Conservation (phyloP, 352 stramenopile species). For the Globisporangium paddicum region DNA sequence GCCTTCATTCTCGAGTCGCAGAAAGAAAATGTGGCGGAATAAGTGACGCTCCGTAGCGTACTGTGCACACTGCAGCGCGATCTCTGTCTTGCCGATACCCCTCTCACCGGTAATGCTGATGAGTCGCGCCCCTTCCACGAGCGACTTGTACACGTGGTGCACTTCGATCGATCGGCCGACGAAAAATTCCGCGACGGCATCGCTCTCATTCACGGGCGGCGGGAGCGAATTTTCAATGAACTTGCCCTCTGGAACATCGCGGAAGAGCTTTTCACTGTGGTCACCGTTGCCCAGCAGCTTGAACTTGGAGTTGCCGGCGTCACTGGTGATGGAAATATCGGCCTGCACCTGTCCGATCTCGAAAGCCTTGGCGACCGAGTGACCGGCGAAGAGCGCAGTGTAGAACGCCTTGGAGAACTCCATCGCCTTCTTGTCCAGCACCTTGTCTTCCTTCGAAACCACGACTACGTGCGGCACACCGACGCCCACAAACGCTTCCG, state of each 20-base stretch:
- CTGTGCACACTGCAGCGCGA: slow-evolving; percentile 69
- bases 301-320: slow-evolving; percentile 55
- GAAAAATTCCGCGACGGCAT: slow-evolving; percentile 69
- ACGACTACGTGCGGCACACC: slow-evolving; percentile 90
- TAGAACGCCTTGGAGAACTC: slow-evolving; percentile 89
- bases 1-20: slow-evolving; percentile 36
- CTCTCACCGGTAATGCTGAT: slow-evolving; percentile 69
- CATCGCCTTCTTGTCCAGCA: slow-evolving; percentile 85
- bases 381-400: slow-evolving; percentile 74
- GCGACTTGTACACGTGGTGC: slow-evolving; percentile 68
- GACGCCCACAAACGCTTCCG: slow-evolving; percentile 84
- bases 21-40: slow-evolving; percentile 74
- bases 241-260: slow-evolving; percentile 35
- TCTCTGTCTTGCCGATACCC: slow-evolving; percentile 78
- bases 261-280: slow-evolving; percentile 75
- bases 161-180: slow-evolving; percentile 77
- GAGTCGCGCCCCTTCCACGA: slow-evolving; percentile 71
- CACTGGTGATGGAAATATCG: slow-evolving; percentile 51
- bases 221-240: slow-evolving; percentile 65
- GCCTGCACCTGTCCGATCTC: slow-evolving; percentile 81
- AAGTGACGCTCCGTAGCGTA: slow-evolving; percentile 70
- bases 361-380: slow-evolving; percentile 75
- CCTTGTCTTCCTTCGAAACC: slow-evolving; percentile 80
- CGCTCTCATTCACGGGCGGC: slow-evolving; percentile 60
- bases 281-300: slow-evolving; percentile 75